These are phyloP conservation scores for Rhexocercosporidium sp. DNA, from an alignment of 2,329 filamentous ascomycete genomes.

Conservation along the genomic window DNA sequence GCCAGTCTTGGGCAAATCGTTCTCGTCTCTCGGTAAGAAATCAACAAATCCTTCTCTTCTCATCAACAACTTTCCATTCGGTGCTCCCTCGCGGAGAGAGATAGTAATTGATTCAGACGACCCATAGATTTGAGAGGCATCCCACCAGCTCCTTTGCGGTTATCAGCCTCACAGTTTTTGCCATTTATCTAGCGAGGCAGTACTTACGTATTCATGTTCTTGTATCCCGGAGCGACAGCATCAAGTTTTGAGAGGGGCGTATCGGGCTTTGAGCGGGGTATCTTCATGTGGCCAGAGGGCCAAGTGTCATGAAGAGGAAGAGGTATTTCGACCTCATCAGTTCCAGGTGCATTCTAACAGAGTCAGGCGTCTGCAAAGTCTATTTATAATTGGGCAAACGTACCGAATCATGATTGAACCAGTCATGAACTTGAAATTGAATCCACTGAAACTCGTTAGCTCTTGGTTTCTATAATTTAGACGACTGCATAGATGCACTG, in stretches of 20 bases:
- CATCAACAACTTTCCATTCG: slow-evolving; percentile 21
- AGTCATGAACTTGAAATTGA: slow-evolving; percentile 28
- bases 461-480: slow-evolving; percentile 7
- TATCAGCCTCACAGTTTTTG: neutral
- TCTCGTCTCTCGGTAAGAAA: slow-evolving; percentile 22
- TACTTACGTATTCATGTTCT: slow-evolving; percentile 23
- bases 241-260: neutral
- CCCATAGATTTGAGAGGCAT: slow-evolving; percentile 25
- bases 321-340: slow-evolving; percentile 23
- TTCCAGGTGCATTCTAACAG: slow-evolving; percentile 4
- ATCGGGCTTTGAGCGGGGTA: slow-evolving; percentile 20
- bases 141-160: slow-evolving; percentile 20
- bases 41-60: slow-evolving; percentile 20
- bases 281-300: slow-evolving; percentile 25
- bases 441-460: slow-evolving; percentile 25
- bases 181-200: rapidly evolving
- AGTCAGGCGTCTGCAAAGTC: neutral
- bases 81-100: slow-evolving; percentile 12
- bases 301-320: slow-evolving; percentile 15
- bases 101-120: slow-evolving; percentile 17
- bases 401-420: slow-evolving; percentile 24
- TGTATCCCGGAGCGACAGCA: slow-evolving; percentile 22
- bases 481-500: neutral
- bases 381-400: neutral
- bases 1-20: slow-evolving; percentile 19